These are phyloP conservation scores for Ogataea degrootiae DNA, from an alignment of 805 yeast species.

Conservation along the genomic window DNA sequence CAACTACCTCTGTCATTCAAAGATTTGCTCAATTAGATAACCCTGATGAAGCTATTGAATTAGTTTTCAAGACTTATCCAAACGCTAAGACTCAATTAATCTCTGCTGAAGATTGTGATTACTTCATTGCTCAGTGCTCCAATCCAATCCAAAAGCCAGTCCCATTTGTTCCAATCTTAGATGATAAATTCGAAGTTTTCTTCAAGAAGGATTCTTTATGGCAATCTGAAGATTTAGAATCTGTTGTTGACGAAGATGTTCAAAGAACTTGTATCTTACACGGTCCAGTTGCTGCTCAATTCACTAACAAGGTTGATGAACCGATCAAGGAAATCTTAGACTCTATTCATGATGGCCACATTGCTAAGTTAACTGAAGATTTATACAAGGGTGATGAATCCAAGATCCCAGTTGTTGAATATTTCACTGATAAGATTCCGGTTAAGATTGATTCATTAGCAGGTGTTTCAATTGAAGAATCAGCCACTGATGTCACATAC, in stretches of 20 bases:
- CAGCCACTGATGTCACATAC: conserved; percentile 32
- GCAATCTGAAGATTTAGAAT: conserved; percentile 97
- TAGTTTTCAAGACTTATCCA: conserved; percentile 65
- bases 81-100: conserved; percentile 75
- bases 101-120: conserved; percentile 93
- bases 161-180: conserved; percentile 94
- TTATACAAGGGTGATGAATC: conserved; percentile 67
- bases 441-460: conserved; percentile 31
- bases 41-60: conserved; percentile 58
- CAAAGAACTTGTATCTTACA: conserved; percentile 98
- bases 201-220: conserved; percentile 98
- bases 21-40: conserved; percentile 60
- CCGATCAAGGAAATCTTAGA: conserved; percentile 91
- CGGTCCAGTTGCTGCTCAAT: conserved; percentile 98
- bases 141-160: conserved; percentile 93
- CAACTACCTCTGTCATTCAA: conserved; percentile 68
- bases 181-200: conserved; percentile 90
- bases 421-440: conserved; percentile 69
- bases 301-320: conserved; percentile 79
- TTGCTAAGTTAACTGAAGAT: conserved; percentile 60
- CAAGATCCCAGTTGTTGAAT: conserved; percentile 81
- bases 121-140: conserved; percentile 76
- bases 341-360: conserved; percentile 85
- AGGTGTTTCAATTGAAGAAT: conserved; percentile 33
- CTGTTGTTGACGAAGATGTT: conserved; percentile 93